phyloP scores from a whole-genome alignment of 495 filamentous ascomycete species.

The Neurospora terricola region DNA sequence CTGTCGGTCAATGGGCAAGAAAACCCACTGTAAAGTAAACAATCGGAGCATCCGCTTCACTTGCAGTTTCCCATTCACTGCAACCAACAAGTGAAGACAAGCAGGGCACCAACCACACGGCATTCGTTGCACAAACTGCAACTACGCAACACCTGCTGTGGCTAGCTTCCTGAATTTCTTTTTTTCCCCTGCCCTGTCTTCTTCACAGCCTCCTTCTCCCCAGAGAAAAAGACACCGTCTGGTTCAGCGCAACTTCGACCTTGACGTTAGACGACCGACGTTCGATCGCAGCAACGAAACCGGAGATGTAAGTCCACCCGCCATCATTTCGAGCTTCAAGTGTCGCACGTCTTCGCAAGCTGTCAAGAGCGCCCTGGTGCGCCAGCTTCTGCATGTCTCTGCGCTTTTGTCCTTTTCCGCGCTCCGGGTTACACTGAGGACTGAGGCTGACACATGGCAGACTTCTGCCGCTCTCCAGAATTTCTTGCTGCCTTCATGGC shows the following conservation, averaged over 20 bases:
- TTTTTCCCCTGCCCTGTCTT: neutral
- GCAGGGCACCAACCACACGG: no score
- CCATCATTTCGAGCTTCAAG: neutral
- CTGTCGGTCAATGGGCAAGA: neutral
- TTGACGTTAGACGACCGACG: neutral
- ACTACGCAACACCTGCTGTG: neutral
- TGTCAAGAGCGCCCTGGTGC: neutral
- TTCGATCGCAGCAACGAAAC: no score
- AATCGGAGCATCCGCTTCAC: neutral
- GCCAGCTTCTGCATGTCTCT: neutral
- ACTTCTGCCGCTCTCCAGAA: no score
- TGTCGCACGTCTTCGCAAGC: neutral
- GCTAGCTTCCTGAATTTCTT: neutral
- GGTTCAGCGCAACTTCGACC: neutral
- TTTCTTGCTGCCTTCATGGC: slow-evolving; percentile 25
- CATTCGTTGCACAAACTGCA: neutral
- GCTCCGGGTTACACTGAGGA: neutral
- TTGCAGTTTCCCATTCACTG: neutral
- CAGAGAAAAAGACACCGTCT: neutral
- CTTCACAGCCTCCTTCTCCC: neutral
- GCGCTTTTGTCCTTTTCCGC: neutral
- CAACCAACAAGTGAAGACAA: neutral
- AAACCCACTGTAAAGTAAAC: neutral
- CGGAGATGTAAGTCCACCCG: neutral
- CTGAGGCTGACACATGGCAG: neutral